Evolutionary conservation across 441 rosid genomes (phyloP).

Genomic region (Gossypium lobatum): DNA sequence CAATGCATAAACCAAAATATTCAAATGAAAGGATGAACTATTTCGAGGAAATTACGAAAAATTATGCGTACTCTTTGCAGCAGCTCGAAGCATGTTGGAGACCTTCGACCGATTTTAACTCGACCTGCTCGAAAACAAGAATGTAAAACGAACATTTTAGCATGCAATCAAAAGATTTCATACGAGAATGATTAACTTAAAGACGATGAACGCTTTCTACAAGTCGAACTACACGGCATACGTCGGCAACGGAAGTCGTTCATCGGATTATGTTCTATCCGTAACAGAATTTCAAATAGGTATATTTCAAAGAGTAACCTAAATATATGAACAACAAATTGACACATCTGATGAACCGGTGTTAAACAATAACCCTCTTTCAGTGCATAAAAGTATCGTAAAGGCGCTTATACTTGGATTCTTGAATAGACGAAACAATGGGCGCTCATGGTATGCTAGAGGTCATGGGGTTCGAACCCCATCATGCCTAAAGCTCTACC

Average conservation of each 20-base stretch:
- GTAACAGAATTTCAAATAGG: background rate
- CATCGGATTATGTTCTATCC: background rate
- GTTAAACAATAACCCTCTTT: background rate
- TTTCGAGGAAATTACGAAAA: background rate
- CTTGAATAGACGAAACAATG: too few species aligned
- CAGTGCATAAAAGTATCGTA: too few species aligned
- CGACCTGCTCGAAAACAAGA: slow-evolving; percentile 32
- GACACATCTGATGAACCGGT: too few species aligned
- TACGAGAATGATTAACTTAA: background rate
- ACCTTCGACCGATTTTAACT: slow-evolving; percentile 38
- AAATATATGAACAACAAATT: background rate
- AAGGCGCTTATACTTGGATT: too few species aligned
- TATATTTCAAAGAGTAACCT: background rate
- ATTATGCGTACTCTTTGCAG: slow-evolving; percentile 52
- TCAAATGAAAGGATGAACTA: background rate
- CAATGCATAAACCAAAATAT: background rate
- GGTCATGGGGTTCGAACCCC: too few species aligned
- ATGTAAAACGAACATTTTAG: background rate
- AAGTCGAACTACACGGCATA: background rate
- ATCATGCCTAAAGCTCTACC: too few species aligned
- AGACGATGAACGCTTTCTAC: background rate
- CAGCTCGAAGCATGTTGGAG: slow-evolving; percentile 39
- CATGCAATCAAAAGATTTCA: background rate
- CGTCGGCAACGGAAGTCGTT: background rate
- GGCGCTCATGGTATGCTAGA: too few species aligned